A percentile compares a stretch with the other conserved stretches of the same genome.
These are phyloP conservation scores for Podila horticola DNA, from an alignment of 192 early-diverging fungal genomes.

Conservation along the genomic window DNA sequence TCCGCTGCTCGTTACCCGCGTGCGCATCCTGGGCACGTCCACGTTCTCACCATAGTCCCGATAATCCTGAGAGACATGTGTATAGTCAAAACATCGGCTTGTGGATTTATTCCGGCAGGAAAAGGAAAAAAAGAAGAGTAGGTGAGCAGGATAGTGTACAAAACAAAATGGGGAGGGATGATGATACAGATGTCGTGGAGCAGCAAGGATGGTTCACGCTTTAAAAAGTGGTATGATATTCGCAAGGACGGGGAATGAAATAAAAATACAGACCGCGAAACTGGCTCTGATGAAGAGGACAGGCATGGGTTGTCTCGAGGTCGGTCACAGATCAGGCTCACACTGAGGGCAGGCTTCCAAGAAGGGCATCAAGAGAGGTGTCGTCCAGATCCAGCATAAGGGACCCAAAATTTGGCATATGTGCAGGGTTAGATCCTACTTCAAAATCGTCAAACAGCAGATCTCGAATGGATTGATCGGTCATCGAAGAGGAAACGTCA, in stretches of 20 bases:
- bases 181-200: neutral
- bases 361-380: neutral
- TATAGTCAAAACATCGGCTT: neutral
- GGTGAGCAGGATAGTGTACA: conserved; percentile 1
- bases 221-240: neutral
- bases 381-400: neutral
- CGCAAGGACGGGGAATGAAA: neutral
- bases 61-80: no score
- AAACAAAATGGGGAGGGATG: neutral
- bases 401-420: neutral
- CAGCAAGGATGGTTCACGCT: neutral
- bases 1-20: neutral
- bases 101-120: conserved; percentile 15
- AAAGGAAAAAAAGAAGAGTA: conserved; percentile 2
- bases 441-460: neutral
- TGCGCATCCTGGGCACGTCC: conserved; percentile 6
- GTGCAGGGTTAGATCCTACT: neutral
- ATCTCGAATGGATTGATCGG: neutral
- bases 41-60: neutral
- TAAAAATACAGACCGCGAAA: conserved; percentile 3
- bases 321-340: neutral
- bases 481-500: neutral
- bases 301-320: neutral
- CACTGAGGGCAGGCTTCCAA: neutral
- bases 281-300: neutral